These are phyloP conservation scores for Pleurotus ostreatus DNA, from an alignment of 768 basidiomycete genomes.

Conservation along the genomic window DNA sequence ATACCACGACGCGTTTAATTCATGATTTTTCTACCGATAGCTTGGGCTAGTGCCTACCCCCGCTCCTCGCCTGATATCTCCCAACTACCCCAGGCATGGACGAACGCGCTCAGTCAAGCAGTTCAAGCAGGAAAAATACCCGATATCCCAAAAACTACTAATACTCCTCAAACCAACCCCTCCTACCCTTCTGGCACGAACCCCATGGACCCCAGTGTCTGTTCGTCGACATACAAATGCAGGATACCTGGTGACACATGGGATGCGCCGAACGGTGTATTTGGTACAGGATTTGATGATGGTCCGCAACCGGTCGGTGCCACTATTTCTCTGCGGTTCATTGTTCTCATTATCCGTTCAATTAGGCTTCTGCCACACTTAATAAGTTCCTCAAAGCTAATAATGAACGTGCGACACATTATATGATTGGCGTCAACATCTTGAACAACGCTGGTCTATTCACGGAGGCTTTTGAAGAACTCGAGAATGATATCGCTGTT, in stretches of 20 bases:
- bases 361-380: conserved; percentile 40
- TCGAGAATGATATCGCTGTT: conserved; percentile 42
- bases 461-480: conserved; percentile 40
- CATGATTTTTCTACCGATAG: conserved; percentile 23
- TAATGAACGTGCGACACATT: conserved; percentile 75
- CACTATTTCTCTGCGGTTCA: conserved; percentile 4
- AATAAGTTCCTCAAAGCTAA: conserved; percentile 66
- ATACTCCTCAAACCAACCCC: conserved; percentile 31
- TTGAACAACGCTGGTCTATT: conserved; percentile 54
- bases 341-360: not conserved
- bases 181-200: conserved; percentile 42
- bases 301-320: conserved; percentile 53
- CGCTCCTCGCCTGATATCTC: conserved; percentile 38
- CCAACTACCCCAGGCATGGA: conserved; percentile 64
- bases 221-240: conserved; percentile 77
- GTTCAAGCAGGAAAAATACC: conserved; percentile 71
- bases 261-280: conserved; percentile 69
- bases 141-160: conserved; percentile 48
- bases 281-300: conserved; percentile 76
- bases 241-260: conserved; percentile 57
- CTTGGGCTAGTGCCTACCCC: conserved; percentile 66
- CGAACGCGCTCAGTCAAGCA: conserved; percentile 65
- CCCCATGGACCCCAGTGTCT: conserved; percentile 50
- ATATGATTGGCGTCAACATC: conserved; percentile 85
- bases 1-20: not conserved